Evolutionary conservation across 2,329 filamentous ascomycete genomes (phyloP).

Genomic region (Ambrosiella xylebori): DNA sequence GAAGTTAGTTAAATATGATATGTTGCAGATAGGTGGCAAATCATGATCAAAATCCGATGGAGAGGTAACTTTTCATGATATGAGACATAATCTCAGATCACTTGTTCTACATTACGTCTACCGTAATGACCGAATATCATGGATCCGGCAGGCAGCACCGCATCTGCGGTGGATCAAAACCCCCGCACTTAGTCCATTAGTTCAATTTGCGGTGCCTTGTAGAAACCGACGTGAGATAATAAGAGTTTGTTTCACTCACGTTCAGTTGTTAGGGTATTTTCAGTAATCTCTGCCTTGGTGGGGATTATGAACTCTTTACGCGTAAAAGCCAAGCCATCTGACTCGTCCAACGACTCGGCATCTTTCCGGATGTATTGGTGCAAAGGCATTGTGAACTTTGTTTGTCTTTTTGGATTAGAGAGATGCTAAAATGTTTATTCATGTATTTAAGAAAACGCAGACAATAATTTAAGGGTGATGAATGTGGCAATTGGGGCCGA

Average conservation of each 20-base stretch:
- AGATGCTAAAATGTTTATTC: neutral
- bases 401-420: neutral
- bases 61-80: too few species aligned
- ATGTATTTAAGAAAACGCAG: neutral
- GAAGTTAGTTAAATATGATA: neutral
- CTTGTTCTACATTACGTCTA: neutral
- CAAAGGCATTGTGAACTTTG: neutral
- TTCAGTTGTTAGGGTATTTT: conserved; percentile 17
- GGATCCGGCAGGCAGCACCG: neutral
- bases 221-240: neutral
- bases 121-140: neutral
- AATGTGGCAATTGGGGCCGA: neutral
- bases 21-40: neutral
- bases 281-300: conserved; percentile 21
- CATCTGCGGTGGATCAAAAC: neutral
- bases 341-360: conserved; percentile 28
- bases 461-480: neutral
- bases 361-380: conserved; percentile 8
- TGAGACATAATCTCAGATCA: neutral
- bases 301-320: conserved; percentile 58
- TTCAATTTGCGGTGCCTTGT: neutral
- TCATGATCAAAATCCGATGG: neutral
- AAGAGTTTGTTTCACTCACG: conserved; percentile 9
- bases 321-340: conserved; percentile 36
- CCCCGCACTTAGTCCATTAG: neutral